phyloP scores from a whole-genome alignment of 371 early-diverging fungal species.

The Rhizomucor pusillus region DNA sequence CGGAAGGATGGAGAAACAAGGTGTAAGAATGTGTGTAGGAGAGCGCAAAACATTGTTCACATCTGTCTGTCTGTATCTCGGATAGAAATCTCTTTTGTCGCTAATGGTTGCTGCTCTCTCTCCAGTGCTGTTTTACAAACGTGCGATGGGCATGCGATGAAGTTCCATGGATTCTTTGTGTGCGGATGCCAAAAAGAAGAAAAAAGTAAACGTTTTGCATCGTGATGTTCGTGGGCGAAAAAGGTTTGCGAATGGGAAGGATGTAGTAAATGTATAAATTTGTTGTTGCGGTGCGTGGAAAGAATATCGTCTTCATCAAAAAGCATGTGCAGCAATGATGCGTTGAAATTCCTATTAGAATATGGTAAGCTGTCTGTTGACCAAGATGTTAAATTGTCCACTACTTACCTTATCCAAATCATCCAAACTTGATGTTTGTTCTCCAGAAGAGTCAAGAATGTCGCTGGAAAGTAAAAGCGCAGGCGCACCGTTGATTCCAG shows the following conservation, averaged over 20 bases:
- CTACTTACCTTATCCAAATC: slow-evolving; percentile 32
- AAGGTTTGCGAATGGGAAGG: not conserved
- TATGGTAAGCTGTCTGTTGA: not conserved
- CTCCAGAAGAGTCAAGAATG: slow-evolving; percentile 7
- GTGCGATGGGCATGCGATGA: too few relatives aligned
- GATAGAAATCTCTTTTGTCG: too few relatives aligned
- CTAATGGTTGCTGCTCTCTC: too few relatives aligned
- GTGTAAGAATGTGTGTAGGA: too few relatives aligned
- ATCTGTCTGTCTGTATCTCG: too few relatives aligned
- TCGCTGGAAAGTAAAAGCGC: slow-evolving; percentile 9
- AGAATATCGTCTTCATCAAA: too few relatives aligned
- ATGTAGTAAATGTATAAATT: too few relatives aligned
- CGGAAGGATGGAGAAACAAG: too few relatives aligned
- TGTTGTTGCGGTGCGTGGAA: too few relatives aligned
- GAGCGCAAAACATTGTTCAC: too few relatives aligned
- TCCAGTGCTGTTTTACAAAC: too few relatives aligned
- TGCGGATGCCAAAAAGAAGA: not conserved
- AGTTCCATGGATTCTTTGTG: too few relatives aligned
- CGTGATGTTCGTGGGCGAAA: not conserved
- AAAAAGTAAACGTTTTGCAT: not conserved
- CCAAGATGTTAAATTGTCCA: not conserved
- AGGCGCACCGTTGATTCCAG: not conserved
- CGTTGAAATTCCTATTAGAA: slow-evolving; percentile 34
- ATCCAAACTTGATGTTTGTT: slow-evolving; percentile 30
- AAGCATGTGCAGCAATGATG: slow-evolving; percentile 30